These are phyloP conservation scores for Alternaria sp. DNA, from an alignment of 2,329 filamentous ascomycete genomes.

Conservation along the genomic window DNA sequence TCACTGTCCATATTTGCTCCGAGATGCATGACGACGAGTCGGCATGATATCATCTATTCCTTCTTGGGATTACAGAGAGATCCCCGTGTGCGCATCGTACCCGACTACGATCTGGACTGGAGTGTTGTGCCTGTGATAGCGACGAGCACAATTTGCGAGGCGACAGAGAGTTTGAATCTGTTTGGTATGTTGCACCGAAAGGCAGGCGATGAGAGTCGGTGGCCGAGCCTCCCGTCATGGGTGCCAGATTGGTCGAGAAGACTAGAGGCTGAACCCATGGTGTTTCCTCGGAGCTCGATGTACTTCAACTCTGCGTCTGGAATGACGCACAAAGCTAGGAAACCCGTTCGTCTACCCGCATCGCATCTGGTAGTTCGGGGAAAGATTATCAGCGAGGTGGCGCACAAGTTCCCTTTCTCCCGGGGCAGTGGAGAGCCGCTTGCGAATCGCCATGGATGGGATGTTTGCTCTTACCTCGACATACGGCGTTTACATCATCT, in stretches of 20 bases:
- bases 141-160: background rate
- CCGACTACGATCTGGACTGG: background rate
- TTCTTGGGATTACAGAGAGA: background rate
- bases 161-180: background rate
- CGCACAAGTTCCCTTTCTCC: background rate
- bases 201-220: background rate
- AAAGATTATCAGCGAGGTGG: background rate
- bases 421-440: background rate
- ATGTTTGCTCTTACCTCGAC: background rate
- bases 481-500: no score
- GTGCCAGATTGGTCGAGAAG: constrained; percentile 1
- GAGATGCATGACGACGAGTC: background rate
- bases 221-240: background rate
- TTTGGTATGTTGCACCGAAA: background rate
- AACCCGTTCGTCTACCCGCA: background rate
- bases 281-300: constrained; percentile 1
- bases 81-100: background rate
- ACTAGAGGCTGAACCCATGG: background rate
- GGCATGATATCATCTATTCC: background rate
- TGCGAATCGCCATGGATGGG: background rate
- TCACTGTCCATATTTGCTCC: background rate
- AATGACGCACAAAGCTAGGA: background rate
- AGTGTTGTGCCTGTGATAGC: background rate
- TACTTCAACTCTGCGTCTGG: background rate
- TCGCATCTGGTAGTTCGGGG: background rate